Percentiles rank a stretch among this genome's conserved stretches.
These are phyloP conservation scores for Botryotinia narcissicola DNA, from an alignment of 2,329 filamentous ascomycete genomes.

Conservation along the genomic window DNA sequence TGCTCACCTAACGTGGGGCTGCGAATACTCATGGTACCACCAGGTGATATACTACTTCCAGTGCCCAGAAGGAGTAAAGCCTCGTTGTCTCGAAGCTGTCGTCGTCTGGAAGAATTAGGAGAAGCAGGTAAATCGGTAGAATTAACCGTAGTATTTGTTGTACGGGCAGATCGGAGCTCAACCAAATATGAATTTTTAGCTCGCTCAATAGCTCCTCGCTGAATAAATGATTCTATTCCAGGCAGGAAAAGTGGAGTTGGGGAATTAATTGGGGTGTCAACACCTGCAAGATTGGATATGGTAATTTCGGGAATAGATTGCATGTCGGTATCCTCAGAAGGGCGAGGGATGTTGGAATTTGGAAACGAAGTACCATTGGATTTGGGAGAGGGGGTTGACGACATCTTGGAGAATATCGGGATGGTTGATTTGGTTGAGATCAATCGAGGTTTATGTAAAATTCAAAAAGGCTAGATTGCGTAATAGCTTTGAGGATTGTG, in stretches of 20 bases:
- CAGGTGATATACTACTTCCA: background rate
- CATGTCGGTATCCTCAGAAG: background rate
- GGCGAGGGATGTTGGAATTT: background rate
- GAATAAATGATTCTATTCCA: background rate
- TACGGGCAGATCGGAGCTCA: background rate
- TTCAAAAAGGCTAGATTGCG: fast-evolving
- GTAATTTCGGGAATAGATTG: background rate
- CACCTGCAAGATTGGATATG: background rate
- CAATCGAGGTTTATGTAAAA: background rate
- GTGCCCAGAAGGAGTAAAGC: fast-evolving
- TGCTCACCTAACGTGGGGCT: too few species aligned
- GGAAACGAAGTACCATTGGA: background rate
- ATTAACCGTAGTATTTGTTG: background rate
- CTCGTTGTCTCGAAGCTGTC: background rate
- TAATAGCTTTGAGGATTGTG: background rate
- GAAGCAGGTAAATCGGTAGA: background rate
- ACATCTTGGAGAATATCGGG: background rate
- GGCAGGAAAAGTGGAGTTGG: fast-evolving
- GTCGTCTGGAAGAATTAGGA: background rate
- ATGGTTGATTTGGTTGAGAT: background rate
- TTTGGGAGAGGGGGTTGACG: background rate
- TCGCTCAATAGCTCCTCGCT: background rate
- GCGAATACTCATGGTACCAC: background rate
- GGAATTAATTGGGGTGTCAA: background rate
- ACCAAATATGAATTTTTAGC: too few species aligned